Percentiles rank a stretch among this genome's conserved stretches.
Evolutionary conservation across 306 rosid species (phyloP).

Genomic region (Cyclanthera cordifolia): DNA sequence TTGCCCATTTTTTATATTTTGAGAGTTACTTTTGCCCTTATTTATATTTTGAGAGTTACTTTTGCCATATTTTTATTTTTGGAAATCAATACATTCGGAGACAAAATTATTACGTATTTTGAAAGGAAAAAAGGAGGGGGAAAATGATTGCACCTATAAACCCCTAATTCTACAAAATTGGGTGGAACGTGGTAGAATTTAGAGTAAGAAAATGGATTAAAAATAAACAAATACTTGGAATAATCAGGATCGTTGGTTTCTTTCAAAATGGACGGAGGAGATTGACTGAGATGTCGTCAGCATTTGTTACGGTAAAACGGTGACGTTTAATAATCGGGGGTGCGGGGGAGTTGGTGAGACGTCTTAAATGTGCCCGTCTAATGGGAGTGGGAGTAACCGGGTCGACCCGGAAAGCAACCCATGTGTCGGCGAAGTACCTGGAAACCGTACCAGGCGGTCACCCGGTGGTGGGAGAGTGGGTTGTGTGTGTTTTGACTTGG

Average conservation of each 20-base stretch:
- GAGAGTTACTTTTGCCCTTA: neutral
- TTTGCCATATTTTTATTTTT: neutral
- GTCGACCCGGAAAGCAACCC: neutral
- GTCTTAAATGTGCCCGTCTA: neutral
- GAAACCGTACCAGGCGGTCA: slow-evolving; percentile 1
- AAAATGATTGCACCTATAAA: neutral
- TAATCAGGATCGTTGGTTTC: neutral
- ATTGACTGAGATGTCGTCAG: neutral
- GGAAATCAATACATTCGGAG: neutral
- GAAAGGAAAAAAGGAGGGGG: neutral
- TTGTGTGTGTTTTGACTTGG: slow-evolving; percentile 7
- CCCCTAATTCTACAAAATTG: too few relatives aligned
- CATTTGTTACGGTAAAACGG: neutral
- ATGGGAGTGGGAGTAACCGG: neutral
- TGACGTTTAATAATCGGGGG: neutral
- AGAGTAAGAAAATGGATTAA: neutral
- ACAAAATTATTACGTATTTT: neutral
- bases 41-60: too few relatives aligned
- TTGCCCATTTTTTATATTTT: too few relatives aligned
- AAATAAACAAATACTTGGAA: neutral
- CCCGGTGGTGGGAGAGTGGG: slow-evolving; percentile 6
- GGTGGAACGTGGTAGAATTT: too few relatives aligned
- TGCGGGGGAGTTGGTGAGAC: neutral
- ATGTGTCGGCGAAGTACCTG: slow-evolving; percentile 7
- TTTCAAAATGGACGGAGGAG: neutral